These are phyloP conservation scores for Russula sp. DNA, from an alignment of 768 basidiomycete genomes.

Conservation along the genomic window DNA sequence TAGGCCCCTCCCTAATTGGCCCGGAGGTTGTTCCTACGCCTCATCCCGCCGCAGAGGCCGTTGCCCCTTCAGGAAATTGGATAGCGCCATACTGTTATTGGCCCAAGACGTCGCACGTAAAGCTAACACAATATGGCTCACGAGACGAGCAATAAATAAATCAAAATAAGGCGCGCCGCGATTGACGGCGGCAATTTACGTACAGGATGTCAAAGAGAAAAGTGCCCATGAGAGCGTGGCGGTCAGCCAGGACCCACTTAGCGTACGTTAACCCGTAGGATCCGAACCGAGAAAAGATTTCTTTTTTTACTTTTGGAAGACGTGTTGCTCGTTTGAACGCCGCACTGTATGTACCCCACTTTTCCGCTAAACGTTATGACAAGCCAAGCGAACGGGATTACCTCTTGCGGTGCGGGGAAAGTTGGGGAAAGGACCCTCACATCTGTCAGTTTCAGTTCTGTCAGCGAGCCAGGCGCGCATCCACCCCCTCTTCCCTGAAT, in stretches of 20 bases:
- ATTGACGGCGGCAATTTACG: not conserved
- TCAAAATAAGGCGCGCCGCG: not conserved
- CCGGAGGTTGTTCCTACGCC: not conserved
- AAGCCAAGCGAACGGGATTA: constrained; percentile 5
- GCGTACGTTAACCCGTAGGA: constrained; percentile 6
- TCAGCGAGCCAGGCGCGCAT: not conserved
- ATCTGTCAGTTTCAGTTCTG: not conserved
- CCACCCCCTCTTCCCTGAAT: not conserved
- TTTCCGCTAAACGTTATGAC: not conserved
- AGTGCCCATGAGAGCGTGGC: not conserved
- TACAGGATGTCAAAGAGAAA: constrained; percentile 10
- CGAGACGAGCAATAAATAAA: not conserved
- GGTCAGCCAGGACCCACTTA: not conserved
- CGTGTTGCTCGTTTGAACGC: not conserved
- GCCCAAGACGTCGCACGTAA: not conserved
- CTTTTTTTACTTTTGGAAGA: not conserved
- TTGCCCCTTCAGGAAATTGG: constrained; percentile 2
- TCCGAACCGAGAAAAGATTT: constrained; percentile 4
- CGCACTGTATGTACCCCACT: constrained; percentile 4
- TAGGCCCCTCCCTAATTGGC: not conserved
- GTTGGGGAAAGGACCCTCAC: not conserved
- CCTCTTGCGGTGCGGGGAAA: constrained; percentile 18
- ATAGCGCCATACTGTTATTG: not conserved
- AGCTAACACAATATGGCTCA: not conserved
- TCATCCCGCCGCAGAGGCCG: not conserved